These are phyloP conservation scores for Colletotrichum sansevieriae DNA, from an alignment of 2,329 filamentous ascomycete genomes.

Conservation along the genomic window DNA sequence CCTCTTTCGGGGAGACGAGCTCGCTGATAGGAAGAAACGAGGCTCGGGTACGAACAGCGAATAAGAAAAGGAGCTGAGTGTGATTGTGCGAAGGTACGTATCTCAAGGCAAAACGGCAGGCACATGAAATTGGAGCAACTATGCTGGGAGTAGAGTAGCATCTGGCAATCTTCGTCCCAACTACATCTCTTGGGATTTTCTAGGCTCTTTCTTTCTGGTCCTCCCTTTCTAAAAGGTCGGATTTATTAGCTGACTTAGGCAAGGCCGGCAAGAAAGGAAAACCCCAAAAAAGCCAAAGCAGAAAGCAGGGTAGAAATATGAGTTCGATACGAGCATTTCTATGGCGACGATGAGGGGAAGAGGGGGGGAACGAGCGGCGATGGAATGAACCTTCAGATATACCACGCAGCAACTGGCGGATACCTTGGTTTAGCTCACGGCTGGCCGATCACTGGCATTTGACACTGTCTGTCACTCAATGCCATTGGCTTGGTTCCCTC, in stretches of 20 bases:
- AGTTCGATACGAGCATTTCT: conserved; percentile 1
- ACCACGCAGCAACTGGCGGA: too few relatives aligned
- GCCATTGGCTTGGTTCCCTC: neutral
- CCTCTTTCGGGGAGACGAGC: conserved; percentile 33
- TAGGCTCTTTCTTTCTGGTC: neutral
- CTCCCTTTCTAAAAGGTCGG: neutral
- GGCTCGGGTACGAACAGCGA: neutral
- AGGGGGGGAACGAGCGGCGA: conserved; percentile 20
- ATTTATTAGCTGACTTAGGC: neutral
- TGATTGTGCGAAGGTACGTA: neutral
- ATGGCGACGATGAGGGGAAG: neutral
- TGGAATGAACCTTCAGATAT: conserved; percentile 17
- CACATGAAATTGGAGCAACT: conserved; percentile 14
- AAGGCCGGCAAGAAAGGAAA: neutral
- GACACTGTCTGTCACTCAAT: conserved; percentile 17
- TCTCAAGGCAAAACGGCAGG: conserved; percentile 1
- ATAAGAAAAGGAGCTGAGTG: conserved; percentile 3
- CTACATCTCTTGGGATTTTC: conserved; percentile 1
- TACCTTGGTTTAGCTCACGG: neutral
- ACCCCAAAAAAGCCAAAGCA: neutral
- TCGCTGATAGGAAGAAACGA: conserved; percentile 35
- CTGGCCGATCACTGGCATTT: neutral
- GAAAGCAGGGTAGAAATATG: neutral
- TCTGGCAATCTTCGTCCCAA: conserved; percentile 32
- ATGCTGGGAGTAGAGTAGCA: conserved; percentile 32